Evolutionary conservation across 2,329 filamentous ascomycete species (phyloP).

Genomic region (Penicillium sp.): DNA sequence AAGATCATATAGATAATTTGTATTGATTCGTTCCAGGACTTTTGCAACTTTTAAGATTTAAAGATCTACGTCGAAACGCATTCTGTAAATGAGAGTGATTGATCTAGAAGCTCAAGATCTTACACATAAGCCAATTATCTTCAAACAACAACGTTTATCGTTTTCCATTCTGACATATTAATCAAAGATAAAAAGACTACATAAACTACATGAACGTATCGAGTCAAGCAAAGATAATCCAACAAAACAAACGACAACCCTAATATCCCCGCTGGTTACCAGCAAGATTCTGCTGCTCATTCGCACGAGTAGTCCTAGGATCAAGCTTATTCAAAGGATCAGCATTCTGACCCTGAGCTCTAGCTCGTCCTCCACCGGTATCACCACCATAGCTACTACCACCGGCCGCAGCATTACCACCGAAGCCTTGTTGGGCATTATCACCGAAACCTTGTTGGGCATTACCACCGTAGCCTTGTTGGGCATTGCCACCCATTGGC

Average conservation of each 20-base stretch:
- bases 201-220: background rate
- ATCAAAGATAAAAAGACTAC: too few species aligned
- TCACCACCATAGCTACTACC: slow-evolving; percentile 8
- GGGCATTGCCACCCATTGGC: background rate
- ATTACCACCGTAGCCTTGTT: slow-evolving; percentile 5
- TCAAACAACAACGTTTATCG: too few species aligned
- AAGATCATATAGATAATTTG: background rate
- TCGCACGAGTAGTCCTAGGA: background rate
- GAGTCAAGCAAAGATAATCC: background rate
- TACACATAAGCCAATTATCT: too few species aligned
- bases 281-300: background rate
- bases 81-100: too few species aligned
- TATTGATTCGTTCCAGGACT: too few species aligned
- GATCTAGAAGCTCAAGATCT: too few species aligned
- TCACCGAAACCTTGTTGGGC: too few species aligned
- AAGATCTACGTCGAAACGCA: too few species aligned
- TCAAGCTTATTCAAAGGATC: slow-evolving; percentile 9
- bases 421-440: slow-evolving; percentile 1
- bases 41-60: too few species aligned
- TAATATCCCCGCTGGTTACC: slow-evolving; percentile 14
- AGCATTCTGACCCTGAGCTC: background rate
- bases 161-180: too few species aligned
- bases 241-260: background rate
- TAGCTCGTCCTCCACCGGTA: background rate
- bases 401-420: slow-evolving; percentile 8